A percentile compares a stretch with the other conserved stretches of the same genome.
Conservation (phyloP, 805 yeast species). For the Metschnikowia santaceciliae region DNA sequence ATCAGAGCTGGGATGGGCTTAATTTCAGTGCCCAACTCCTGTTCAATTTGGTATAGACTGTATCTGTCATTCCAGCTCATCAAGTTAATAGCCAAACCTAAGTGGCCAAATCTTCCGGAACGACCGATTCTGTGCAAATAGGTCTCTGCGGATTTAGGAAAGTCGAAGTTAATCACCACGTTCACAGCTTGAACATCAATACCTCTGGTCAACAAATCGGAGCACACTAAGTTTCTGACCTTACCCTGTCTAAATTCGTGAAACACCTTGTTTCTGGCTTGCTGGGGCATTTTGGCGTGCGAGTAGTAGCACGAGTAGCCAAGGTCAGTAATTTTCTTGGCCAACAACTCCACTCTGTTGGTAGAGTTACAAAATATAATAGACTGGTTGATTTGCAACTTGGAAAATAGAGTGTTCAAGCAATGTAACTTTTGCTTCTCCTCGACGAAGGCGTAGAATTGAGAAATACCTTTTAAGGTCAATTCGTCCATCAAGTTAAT, state of each 20-base stretch:
- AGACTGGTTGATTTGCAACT: slow-evolving; percentile 92
- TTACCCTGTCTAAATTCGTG: slow-evolving; percentile 98
- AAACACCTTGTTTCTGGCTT: slow-evolving; percentile 94
- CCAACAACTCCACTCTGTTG: slow-evolving; percentile 90
- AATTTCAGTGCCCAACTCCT: slow-evolving; percentile 95
- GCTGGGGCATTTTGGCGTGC: slow-evolving; percentile 97
- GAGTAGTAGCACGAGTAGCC: slow-evolving; percentile 96
- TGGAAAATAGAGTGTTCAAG: slow-evolving; percentile 88
- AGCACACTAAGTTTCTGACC: slow-evolving; percentile 94
- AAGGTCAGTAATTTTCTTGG: slow-evolving; percentile 92
- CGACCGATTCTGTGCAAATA: slow-evolving; percentile 98
- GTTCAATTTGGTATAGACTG: slow-evolving; percentile 90
- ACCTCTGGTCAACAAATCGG: slow-evolving; percentile 97
- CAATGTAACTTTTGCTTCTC: slow-evolving; percentile 95
- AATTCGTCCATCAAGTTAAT: slow-evolving; percentile 97
- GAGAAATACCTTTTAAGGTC: slow-evolving; percentile 93
- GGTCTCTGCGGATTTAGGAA: slow-evolving; percentile 97
- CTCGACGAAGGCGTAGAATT: slow-evolving; percentile 97
- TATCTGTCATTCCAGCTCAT: slow-evolving; percentile 97
- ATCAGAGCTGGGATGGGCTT: slow-evolving; percentile 94
- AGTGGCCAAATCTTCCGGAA: slow-evolving; percentile 97
- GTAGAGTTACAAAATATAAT: slow-evolving; percentile 97
- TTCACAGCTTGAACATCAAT: slow-evolving; percentile 98
- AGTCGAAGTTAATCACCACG: slow-evolving; percentile 95
- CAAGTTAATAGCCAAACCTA: slow-evolving; percentile 94